Conservation (phyloP, 352 stramenopile genomes). For the Discostella stelligera region DNA sequence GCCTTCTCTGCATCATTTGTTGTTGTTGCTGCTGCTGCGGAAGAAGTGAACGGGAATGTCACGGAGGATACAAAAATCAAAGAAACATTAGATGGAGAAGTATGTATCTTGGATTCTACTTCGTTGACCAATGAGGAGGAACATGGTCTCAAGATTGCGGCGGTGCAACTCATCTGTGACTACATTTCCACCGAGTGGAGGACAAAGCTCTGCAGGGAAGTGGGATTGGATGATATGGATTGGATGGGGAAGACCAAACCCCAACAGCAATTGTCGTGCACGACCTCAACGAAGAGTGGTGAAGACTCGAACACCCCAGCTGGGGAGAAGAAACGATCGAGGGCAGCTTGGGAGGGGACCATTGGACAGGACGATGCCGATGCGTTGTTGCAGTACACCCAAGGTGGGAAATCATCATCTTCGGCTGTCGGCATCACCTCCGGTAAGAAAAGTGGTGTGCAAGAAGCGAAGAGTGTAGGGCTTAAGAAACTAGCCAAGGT, state of each 20-base stretch:
- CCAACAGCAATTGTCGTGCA: not conserved
- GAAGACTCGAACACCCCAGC: conserved; percentile 1
- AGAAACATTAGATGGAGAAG: conserved; percentile 14
- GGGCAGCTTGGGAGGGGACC: conserved; percentile 40
- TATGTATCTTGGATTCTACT: not conserved
- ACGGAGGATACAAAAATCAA: conserved; percentile 17
- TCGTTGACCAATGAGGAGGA: conserved; percentile 37
- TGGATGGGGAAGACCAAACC: conserved; percentile 45
- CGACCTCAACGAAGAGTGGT: not conserved
- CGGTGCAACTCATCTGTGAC: conserved; percentile 67
- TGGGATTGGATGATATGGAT: conserved; percentile 39
- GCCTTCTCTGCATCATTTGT: conserved; percentile 54
- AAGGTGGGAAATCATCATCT: conserved; percentile 14
- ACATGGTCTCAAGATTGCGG: conserved; percentile 34
- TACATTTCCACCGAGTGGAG: conserved; percentile 63
- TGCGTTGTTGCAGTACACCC: conserved; percentile 36
- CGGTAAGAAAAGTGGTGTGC: conserved; percentile 31
- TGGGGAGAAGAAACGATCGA: conserved; percentile 27
- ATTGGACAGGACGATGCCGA: conserved; percentile 54
- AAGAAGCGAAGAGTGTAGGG: conserved; percentile 46
- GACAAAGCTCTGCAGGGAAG: conserved; percentile 42
- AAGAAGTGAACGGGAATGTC: conserved; percentile 16
- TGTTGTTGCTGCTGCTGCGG: conserved; percentile 2
- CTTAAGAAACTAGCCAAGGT: conserved; percentile 72
- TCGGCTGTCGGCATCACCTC: conserved; percentile 20